Evolutionary conservation across 306 rosid genomes (phyloP), one percentile per base, ranked within the genome.

Genomic region (Corylus americana): DNA sequence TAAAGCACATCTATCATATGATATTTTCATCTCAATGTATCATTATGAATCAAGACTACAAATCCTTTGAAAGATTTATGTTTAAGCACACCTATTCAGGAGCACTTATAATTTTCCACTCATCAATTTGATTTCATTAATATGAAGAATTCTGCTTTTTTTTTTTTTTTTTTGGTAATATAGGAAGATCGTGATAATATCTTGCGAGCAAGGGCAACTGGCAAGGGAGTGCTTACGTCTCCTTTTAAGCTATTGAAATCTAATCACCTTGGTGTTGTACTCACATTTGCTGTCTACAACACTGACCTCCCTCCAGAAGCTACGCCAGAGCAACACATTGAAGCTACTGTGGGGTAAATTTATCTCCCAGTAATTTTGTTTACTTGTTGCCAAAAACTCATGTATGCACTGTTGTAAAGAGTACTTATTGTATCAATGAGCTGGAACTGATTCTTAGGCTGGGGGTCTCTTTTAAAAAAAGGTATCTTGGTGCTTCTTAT

Each of bases 181-280:
- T 78, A 95, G 98, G 98, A 95, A 70, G 98, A 95, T 58, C 98
- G 88, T 11, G 98, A 90, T 81, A 95, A 95, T 89, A 95, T 95
- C 76, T 87, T 95, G 85, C 94, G 98, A 78, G 98, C 98, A 78
- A 90, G 98, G 82, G 91, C 94, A 63, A 86, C 94, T 4, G 97
- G 92, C 76, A 95, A 91, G 83, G 98, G 98, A 74, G 98, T 92
- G 58, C 82, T 95, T 66, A 95, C 98, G 55, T 92, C 98, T 78
- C 98, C 98, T 74, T 95, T 95, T 84, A 95, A 92, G 86, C 90
- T 95, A 45, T 87, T 95, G 45, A 95, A 95, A 86, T 95, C 98
- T 70, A 95, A 92, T 84, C 88, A 95, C 78, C 74, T 92, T 22
- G 98, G 98, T 44, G 98, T 95, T 57, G 97, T 95, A 47, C 98